Conservation (phyloP, 2,329 filamentous ascomycete genomes). For the Sporothrix phasma region DNA sequence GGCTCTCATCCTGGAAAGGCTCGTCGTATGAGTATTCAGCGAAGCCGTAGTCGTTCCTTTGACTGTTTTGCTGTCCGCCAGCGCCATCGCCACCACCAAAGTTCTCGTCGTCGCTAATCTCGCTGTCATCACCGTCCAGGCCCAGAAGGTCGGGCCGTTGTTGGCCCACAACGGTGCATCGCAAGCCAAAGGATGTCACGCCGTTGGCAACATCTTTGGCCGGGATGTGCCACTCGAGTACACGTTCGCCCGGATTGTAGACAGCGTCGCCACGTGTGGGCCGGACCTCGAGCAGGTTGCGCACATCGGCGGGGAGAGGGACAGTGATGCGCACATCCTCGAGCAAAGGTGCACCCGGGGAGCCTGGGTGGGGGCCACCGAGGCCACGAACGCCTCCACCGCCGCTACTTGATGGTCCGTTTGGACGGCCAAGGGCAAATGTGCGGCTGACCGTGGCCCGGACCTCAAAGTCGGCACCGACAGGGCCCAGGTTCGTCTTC, state of each 20-base stretch:
- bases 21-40: slow-evolving; percentile 43
- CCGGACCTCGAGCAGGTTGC: slow-evolving; percentile 73
- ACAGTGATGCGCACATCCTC: slow-evolving; percentile 72
- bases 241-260: slow-evolving; percentile 62
- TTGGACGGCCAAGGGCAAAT: slow-evolving; percentile 32
- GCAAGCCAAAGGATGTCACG: slow-evolving; percentile 59
- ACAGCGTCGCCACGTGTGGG: slow-evolving; percentile 73
- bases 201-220: slow-evolving; percentile 63
- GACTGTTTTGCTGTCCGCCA: slow-evolving; percentile 26
- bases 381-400: slow-evolving; percentile 23
- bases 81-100: slow-evolving; percentile 31
- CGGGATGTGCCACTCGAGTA: slow-evolving; percentile 74
- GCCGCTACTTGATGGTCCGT: not conserved
- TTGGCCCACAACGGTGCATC: slow-evolving; percentile 69
- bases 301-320: slow-evolving; percentile 67
- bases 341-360: slow-evolving; percentile 49
- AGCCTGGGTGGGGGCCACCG: slow-evolving; percentile 41
- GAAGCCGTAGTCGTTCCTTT: slow-evolving; percentile 38
- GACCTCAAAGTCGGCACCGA: slow-evolving; percentile 81
- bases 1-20: slow-evolving; percentile 40
- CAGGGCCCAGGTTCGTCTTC: slow-evolving; percentile 64
- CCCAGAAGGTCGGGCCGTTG: slow-evolving; percentile 27
- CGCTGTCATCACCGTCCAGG: slow-evolving; percentile 36
- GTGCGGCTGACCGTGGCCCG: slow-evolving; percentile 61
- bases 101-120: slow-evolving; percentile 31